These are phyloP conservation scores for Bipolaris zeicola DNA, from an alignment of 2,329 filamentous ascomycete species.

Conservation along the genomic window DNA sequence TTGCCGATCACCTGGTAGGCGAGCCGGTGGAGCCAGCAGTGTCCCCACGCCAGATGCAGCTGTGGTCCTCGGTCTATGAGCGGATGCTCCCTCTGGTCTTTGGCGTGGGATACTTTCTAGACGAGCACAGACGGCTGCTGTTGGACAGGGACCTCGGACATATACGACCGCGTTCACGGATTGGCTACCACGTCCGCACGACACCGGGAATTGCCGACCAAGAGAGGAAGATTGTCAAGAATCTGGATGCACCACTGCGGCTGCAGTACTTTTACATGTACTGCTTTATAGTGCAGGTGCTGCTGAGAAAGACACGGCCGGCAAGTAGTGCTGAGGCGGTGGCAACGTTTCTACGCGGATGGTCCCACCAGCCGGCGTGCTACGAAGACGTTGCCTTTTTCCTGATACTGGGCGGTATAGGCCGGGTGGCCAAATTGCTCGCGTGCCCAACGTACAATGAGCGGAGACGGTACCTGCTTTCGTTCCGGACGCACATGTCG, in stretches of 20 bases:
- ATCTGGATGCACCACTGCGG: constrained; percentile 40
- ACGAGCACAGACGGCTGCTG: constrained; percentile 41
- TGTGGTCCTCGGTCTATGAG: constrained; percentile 46
- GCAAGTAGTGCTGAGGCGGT: constrained; percentile 37
- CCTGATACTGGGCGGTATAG: constrained; percentile 43
- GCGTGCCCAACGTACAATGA: constrained; percentile 41
- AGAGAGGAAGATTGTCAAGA: constrained; percentile 39
- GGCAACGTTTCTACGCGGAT: constrained; percentile 40
- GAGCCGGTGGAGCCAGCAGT: constrained; percentile 33
- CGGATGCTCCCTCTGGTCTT: constrained; percentile 47
- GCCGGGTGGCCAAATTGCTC: constrained; percentile 43
- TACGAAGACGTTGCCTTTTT: constrained; percentile 47
- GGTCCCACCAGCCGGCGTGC: constrained; percentile 40
- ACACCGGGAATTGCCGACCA: constrained; percentile 35
- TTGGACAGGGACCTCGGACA: constrained; percentile 43
- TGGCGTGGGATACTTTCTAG: constrained; percentile 46
- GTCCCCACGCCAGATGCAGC: constrained; percentile 36
- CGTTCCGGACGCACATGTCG: constrained; percentile 44
- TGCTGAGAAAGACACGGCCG: constrained; percentile 41
- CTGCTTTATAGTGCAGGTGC: constrained; percentile 44
- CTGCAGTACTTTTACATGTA: constrained; percentile 48
- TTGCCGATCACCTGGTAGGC: constrained; percentile 41
- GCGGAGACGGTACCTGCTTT: constrained; percentile 38
- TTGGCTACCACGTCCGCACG: constrained; percentile 45
- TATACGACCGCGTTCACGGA: constrained; percentile 39